Conservation (phyloP, 2,329 filamentous ascomycete genomes). For the Aspergillus costaricaensis region DNA sequence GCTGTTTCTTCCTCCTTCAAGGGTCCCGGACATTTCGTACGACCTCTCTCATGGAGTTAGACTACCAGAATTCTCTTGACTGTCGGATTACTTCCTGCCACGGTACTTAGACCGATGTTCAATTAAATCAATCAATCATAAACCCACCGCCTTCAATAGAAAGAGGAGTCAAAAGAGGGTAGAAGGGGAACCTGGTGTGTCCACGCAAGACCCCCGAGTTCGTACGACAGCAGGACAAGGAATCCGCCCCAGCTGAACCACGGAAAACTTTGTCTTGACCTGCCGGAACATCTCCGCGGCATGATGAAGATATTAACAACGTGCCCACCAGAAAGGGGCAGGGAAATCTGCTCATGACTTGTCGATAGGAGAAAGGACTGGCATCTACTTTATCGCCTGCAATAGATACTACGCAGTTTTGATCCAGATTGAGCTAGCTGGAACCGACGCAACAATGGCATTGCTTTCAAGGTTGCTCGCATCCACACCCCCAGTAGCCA, state of each 20-base stretch:
- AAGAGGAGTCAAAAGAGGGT: too few relatives aligned
- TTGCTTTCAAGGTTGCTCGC: not conserved
- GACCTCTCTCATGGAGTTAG: too few relatives aligned
- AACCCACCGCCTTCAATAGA: not conserved
- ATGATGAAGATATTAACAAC: constrained; percentile 1
- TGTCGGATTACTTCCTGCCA: not conserved
- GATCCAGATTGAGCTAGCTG: not conserved
- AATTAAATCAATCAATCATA: not conserved
- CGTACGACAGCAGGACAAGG: constrained; percentile 6
- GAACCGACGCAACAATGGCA: not conserved
- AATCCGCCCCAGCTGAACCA: constrained; percentile 10
- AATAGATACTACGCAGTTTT: not conserved
- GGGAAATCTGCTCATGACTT: not conserved
- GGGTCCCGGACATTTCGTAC: too few relatives aligned
- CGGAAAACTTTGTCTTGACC: constrained; percentile 4
- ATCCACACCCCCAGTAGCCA: not conserved
- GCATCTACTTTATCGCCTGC: not conserved
- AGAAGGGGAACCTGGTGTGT: too few relatives aligned
- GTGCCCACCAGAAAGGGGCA: not conserved
- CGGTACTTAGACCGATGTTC: not conserved
- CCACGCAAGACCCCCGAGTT: too few relatives aligned
- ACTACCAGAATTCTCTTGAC: too few relatives aligned
- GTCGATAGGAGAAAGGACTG: not conserved
- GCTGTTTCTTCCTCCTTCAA: too few relatives aligned
- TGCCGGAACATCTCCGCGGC: constrained; percentile 11